Conservation (phyloP, 2,329 filamentous ascomycete species). For the Ophiobolus disseminans region DNA sequence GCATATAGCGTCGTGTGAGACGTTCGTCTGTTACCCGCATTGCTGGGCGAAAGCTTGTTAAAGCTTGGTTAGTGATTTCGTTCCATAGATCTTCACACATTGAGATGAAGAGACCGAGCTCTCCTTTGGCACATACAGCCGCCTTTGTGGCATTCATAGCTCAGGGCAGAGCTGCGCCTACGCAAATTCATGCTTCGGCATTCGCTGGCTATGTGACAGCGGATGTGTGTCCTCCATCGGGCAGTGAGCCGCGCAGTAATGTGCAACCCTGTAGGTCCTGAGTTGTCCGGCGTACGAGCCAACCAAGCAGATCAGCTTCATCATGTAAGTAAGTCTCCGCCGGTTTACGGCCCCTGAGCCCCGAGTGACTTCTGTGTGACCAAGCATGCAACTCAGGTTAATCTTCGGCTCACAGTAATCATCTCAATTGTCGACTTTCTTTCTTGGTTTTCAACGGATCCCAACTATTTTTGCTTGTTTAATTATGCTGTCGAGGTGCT, state of each 20-base stretch:
- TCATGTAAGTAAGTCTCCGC: conserved; percentile 39
- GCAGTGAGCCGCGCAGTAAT: conserved; percentile 38
- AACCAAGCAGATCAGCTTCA: conserved; percentile 39
- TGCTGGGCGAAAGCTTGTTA: conserved; percentile 31
- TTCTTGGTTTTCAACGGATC: conserved; percentile 28
- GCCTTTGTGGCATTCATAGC: conserved; percentile 20
- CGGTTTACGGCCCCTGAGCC: too few species aligned
- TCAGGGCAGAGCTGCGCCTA: conserved; percentile 17
- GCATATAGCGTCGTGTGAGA: conserved; percentile 18
- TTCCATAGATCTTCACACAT: too few species aligned
- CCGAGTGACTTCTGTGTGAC: neutral
- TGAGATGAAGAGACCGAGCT: conserved; percentile 13
- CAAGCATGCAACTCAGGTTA: too few species aligned
- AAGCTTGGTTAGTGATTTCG: conserved; percentile 24
- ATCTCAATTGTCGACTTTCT: conserved; percentile 32
- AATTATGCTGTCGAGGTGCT: conserved; percentile 37
- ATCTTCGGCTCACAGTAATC: conserved; percentile 8
- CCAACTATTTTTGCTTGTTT: conserved; percentile 37
- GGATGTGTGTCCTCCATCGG: conserved; percentile 32
- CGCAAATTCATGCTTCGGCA: conserved; percentile 16
- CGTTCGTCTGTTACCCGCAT: conserved; percentile 1
- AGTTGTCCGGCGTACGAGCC: conserved; percentile 26
- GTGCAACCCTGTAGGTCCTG: conserved; percentile 39
- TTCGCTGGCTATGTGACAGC: conserved; percentile 25
- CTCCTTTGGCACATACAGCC: conserved; percentile 8